A percentile compares a stretch with the other conserved stretches of the same genome.
Evolutionary conservation across 2,329 filamentous ascomycete species (phyloP).

Genomic region (Penicillium sp.): DNA sequence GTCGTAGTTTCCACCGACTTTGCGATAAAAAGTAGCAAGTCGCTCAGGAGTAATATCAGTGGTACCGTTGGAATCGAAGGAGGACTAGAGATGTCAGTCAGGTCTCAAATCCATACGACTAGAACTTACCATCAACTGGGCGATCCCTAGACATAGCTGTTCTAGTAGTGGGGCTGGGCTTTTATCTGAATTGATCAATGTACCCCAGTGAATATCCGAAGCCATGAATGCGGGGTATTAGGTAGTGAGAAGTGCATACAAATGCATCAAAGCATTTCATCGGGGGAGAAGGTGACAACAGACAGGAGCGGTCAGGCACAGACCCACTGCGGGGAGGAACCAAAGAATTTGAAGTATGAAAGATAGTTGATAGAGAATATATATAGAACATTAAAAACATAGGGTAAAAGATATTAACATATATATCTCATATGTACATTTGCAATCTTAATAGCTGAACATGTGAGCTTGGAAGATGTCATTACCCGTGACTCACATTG

Average conservation of each 20-base stretch:
- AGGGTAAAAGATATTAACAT: no score
- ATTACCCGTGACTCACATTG: no score
- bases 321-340: conserved; percentile 22
- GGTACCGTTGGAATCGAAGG: conserved; percentile 35
- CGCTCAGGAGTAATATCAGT: conserved; percentile 60
- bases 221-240: conserved; percentile 25
- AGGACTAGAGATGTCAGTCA: conserved; percentile 21
- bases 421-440: no score
- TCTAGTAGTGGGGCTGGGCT: conserved; percentile 65
- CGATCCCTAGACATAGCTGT: conserved; percentile 66
- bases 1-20: conserved; percentile 73
- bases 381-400: no score
- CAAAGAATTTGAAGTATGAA: neutral
- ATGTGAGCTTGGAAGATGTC: no score
- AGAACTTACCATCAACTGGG: conserved; percentile 64
- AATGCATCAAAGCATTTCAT: conserved; percentile 9
- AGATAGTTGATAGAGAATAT: no score
- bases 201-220: conserved; percentile 54
- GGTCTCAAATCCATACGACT: neutral
- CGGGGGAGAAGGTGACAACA: conserved; percentile 1
- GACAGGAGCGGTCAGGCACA: conserved; percentile 24
- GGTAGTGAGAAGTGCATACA: neutral
- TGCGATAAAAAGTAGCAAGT: conserved; percentile 72
- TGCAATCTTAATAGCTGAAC: no score
- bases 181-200: conserved; percentile 65